Conservation (phyloP, 441 rosid species). For the Bocquillonia castaneifolia region DNA sequence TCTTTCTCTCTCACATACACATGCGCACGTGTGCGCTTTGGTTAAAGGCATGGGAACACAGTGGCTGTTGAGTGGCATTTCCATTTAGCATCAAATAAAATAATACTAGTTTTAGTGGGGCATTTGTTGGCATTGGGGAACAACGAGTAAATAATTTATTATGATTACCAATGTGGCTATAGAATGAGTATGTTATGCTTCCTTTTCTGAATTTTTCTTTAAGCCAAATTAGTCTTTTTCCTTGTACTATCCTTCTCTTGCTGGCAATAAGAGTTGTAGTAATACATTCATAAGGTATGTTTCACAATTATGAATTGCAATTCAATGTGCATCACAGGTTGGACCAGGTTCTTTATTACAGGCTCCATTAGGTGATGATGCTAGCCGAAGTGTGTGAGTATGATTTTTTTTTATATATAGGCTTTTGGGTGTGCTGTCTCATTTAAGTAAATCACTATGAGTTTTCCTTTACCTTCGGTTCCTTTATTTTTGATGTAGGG, state of each 20-base stretch:
- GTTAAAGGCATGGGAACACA: not conserved
- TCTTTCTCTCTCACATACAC: not conserved
- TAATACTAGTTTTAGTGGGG: not conserved
- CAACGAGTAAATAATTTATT: not conserved
- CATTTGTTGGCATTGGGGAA: not conserved
- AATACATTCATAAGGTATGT: conserved; percentile 11
- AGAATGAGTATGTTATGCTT: not conserved
- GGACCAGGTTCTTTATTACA: conserved; percentile 88
- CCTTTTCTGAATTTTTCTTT: not conserved
- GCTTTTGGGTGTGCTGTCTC: conserved; percentile 10
- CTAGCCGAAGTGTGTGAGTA: conserved; percentile 83
- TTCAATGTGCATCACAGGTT: conserved; percentile 45
- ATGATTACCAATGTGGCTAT: not conserved
- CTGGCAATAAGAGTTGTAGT: conserved; percentile 16
- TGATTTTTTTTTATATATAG: conserved; percentile 28
- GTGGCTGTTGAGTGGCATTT: not conserved
- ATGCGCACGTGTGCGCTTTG: no score
- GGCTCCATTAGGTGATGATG: conserved; percentile 76
- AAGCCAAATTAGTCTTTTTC: not conserved
- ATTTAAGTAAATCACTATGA: conserved; percentile 10
- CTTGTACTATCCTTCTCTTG: conserved; percentile 4
- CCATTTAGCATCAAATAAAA: not conserved
- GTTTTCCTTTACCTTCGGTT: conserved; percentile 9
- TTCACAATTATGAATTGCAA: conserved; percentile 16
- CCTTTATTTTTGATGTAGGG: conserved; percentile 42